These are phyloP conservation scores for Populus trichocarpa DNA, from an alignment of 441 rosid species.

Conservation along the genomic window DNA sequence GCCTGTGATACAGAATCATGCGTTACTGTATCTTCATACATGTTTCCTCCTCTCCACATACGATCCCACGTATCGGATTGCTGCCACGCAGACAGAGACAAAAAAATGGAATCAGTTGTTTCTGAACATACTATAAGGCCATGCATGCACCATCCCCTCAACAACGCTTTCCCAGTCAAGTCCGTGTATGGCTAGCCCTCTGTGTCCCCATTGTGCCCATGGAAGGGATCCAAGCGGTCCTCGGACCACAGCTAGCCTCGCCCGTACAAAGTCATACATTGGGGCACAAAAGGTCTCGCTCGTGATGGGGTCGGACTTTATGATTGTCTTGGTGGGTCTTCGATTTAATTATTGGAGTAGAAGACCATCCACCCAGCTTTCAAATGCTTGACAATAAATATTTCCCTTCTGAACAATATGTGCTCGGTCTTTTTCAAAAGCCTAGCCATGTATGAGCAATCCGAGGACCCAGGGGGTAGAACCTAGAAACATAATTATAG, in stretches of 20 bases:
- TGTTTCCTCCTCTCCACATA: neutral
- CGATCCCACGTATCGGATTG: constrained; percentile 10
- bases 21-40: neutral
- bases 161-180: neutral
- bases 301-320: neutral
- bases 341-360: neutral
- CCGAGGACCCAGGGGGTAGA: neutral
- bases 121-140: neutral
- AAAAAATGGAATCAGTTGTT: neutral
- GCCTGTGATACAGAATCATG: neutral
- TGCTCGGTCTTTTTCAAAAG: constrained; percentile 14
- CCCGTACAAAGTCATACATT: neutral
- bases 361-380: neutral
- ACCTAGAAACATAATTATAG: neutral
- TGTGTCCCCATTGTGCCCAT: neutral
- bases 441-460: neutral
- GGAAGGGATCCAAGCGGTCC: constrained; percentile 11
- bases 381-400: neutral
- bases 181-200: neutral
- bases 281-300: neutral
- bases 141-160: too few species aligned
- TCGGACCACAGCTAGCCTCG: neutral
- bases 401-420: neutral
- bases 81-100: constrained; percentile 21
- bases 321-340: constrained; percentile 11